Evolutionary conservation across 352 stramenopile genomes (phyloP).

Genomic region (Peronospora tabacina): DNA sequence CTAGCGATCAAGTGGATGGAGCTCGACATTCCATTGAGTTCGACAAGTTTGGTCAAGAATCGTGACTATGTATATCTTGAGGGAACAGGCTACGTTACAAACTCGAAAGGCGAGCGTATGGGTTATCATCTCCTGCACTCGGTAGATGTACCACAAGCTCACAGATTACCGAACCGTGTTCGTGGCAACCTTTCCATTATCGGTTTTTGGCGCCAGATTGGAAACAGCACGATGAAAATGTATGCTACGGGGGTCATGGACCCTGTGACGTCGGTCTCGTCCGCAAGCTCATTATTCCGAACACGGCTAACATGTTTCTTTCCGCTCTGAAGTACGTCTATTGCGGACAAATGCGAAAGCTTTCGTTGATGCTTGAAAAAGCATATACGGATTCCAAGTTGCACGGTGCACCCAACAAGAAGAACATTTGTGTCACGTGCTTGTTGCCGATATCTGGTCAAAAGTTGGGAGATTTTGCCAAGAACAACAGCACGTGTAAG

Average conservation of each 20-base stretch:
- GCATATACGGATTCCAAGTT: slow-evolving; percentile 16
- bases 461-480: slow-evolving; percentile 18
- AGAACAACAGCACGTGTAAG: slow-evolving; percentile 25
- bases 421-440: slow-evolving; percentile 28
- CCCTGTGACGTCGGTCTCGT: slow-evolving; percentile 18
- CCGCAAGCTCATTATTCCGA: slow-evolving; percentile 17
- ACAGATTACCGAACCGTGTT: slow-evolving; percentile 29
- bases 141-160: slow-evolving; percentile 18
- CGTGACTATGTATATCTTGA: slow-evolving; percentile 40
- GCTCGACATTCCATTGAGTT: slow-evolving; percentile 10
- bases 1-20: slow-evolving; percentile 33
- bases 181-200: slow-evolving; percentile 38
- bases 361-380: slow-evolving; percentile 24
- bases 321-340: slow-evolving; percentile 20
- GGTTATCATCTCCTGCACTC: slow-evolving; percentile 25
- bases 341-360: slow-evolving; percentile 28
- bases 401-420: slow-evolving; percentile 19
- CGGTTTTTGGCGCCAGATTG: slow-evolving; percentile 40
- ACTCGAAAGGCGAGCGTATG: slow-evolving; percentile 19
- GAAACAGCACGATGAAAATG: slow-evolving; percentile 31
- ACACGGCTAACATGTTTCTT: slow-evolving; percentile 17
- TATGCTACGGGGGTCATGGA: slow-evolving; percentile 14
- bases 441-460: slow-evolving; percentile 12
- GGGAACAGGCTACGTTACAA: slow-evolving; percentile 18
- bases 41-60: slow-evolving; percentile 25